Evolutionary conservation across 345 rosid species (phyloP).

Genomic region (Lepidium aucheri): DNA sequence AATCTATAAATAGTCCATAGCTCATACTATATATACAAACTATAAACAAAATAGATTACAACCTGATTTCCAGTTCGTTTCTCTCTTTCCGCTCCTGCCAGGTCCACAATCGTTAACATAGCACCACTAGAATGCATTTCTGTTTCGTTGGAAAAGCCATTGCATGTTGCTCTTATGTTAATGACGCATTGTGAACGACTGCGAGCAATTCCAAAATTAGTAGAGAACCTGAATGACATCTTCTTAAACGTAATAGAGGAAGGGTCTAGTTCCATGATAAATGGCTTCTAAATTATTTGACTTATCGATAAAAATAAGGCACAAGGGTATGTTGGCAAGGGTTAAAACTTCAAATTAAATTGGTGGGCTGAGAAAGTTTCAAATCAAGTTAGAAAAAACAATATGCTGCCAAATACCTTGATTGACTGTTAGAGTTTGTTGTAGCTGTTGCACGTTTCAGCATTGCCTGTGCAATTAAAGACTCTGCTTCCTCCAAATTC

Average conservation of each 20-base stretch:
- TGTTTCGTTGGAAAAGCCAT: constrained; percentile 21
- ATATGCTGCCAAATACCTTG: constrained; percentile 44
- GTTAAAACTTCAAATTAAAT: not conserved
- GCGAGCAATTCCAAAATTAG: constrained; percentile 18
- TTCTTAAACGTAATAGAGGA: not conserved
- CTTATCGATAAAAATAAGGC: not conserved
- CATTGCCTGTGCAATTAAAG: constrained; percentile 60
- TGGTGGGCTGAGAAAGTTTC: not conserved
- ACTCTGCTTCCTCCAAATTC: constrained; percentile 54
- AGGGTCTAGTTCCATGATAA: not conserved
- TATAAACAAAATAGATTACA: not conserved
- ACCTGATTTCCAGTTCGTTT: constrained; percentile 94
- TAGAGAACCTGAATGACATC: not conserved
- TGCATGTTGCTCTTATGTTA: constrained; percentile 39
- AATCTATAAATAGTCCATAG: not conserved
- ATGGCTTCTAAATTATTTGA: not conserved
- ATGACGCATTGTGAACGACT: constrained; percentile 97
- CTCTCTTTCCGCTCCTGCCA: constrained; percentile 97
- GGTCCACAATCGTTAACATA: constrained; percentile 70
- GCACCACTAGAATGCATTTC: constrained; percentile 34
- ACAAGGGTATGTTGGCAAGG: not conserved
- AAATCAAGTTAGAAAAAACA: not conserved
- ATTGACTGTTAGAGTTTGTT: constrained; percentile 74
- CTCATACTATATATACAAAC: not conserved
- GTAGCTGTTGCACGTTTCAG: constrained; percentile 74